Conservation (phyloP, 2,329 filamentous ascomycete genomes). For the Alternaria infectoria region DNA sequence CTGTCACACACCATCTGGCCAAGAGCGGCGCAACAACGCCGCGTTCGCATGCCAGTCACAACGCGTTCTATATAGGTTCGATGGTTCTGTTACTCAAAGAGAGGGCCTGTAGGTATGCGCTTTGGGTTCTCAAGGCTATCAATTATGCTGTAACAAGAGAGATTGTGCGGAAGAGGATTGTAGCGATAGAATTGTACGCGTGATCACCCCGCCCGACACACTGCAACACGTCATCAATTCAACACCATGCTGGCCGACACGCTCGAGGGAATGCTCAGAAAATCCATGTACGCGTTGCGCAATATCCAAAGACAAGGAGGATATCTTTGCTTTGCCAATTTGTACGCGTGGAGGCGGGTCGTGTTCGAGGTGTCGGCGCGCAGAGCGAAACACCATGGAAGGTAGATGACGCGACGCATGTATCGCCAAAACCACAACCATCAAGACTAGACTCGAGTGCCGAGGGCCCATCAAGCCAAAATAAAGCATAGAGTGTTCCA, state of each 20-base stretch:
- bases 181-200: constrained; percentile 6
- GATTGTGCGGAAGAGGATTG: constrained; percentile 12
- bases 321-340: not conserved
- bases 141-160: not conserved
- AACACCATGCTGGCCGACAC: not conserved
- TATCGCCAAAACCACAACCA: not conserved
- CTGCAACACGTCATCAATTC: constrained; percentile 7
- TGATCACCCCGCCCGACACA: constrained; percentile 17
- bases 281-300: not conserved
- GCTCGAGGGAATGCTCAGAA: not conserved
- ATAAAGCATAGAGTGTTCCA: not conserved
- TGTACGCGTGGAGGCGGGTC: not conserved
- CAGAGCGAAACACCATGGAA: constrained; percentile 1
- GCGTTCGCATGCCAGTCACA: not conserved
- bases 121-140: not conserved
- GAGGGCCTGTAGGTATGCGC: not conserved
- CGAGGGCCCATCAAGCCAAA: not conserved
- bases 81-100: not conserved
- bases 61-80: not conserved
- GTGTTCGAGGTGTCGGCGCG: not conserved
- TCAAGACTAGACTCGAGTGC: not conserved
- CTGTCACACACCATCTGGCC: not conserved
- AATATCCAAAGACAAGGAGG: not conserved
- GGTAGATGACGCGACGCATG: not conserved
- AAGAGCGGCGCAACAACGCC: not conserved